phyloP scores from a whole-genome alignment of 306 rosid species.

The Lupinus albus region DNA sequence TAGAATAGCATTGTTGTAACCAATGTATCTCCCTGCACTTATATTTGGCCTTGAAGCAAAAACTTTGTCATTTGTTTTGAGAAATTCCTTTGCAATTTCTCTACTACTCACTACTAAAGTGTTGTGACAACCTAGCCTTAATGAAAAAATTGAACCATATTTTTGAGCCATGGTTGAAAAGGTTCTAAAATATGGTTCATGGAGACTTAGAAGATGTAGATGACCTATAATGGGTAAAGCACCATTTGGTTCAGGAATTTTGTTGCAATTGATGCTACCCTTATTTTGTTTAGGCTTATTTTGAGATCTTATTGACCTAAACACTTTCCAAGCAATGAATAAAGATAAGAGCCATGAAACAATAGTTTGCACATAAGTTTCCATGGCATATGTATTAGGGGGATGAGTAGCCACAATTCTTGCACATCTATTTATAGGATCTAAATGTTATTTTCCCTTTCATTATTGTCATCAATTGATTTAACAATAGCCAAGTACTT shows the following conservation, averaged over 20 bases:
- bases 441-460: too few relatives aligned
- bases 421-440: too few relatives aligned
- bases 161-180: conserved; percentile 44
- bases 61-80: conserved; percentile 43
- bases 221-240: conserved; percentile 58
- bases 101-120: conserved; percentile 43
- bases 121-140: conserved; percentile 41
- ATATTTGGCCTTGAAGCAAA: conserved; percentile 49
- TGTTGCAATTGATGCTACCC: background rate
- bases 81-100: conserved; percentile 47
- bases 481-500: too few relatives aligned
- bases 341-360: conserved; percentile 27
- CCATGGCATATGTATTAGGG: conserved; percentile 34
- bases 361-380: conserved; percentile 26
- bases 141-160: conserved; percentile 47
- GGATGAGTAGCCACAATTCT: background rate
- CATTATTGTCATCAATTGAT: too few relatives aligned
- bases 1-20: conserved; percentile 55
- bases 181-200: conserved; percentile 38
- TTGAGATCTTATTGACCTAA: background rate
- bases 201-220: conserved; percentile 43
- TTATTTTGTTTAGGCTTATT: background rate
- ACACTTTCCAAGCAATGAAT: background rate
- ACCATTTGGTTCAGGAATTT: conserved; percentile 42
- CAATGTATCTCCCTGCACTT: conserved; percentile 42